Evolutionary conservation across 1,139 yeast genomes (phyloP), one percentile per base, ranked within the genome.

Genomic region (Pichia sp.): DNA sequence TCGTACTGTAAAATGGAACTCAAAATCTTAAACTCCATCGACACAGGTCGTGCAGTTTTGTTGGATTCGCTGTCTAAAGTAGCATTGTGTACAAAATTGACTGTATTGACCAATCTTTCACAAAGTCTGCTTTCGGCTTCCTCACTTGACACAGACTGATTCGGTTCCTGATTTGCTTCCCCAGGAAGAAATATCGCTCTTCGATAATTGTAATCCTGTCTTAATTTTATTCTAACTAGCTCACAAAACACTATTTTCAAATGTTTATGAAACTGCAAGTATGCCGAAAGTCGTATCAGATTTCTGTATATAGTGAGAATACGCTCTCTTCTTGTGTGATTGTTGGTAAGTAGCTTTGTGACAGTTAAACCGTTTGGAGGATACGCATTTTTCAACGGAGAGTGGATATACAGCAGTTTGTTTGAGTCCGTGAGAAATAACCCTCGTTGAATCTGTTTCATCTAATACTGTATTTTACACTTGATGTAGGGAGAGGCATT

Each of bases 61-160:
- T 53, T 52, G 7, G 46, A 13, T 2, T 23, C 10, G 9, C 22
- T 41, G 30, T 56, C 54, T n/a, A 55, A 46, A 36, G 64, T 55
- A 1, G 64, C 59, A 48, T 65, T 65, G 31, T 60, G 58, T 7
- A 62, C 47, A 45, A 65, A 62, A 44, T 62, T 60, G 7, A 65
- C 44, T 3, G 66, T 58, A 41, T 62, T 60, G 3, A 62, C 48
- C 4, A 58, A 44, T 16, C 66, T 41, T 10, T 44, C 13, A 8
- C 51, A 44, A 12, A 31, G 36, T 7, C 16, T 13, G 16, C 36
- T 31, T 31, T 31, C 36, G 36, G 36, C 13, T n/a, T 31, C 16
- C 10, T n/a, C 36, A 31, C 36, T 2, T 7, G 16, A 31, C 10
- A 10, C 16, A 2, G 61, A 4, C 40, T 58, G 60, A 10, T 47